Conservation (phyloP, 257 asterid species). For the Nemophila menziesii region DNA sequence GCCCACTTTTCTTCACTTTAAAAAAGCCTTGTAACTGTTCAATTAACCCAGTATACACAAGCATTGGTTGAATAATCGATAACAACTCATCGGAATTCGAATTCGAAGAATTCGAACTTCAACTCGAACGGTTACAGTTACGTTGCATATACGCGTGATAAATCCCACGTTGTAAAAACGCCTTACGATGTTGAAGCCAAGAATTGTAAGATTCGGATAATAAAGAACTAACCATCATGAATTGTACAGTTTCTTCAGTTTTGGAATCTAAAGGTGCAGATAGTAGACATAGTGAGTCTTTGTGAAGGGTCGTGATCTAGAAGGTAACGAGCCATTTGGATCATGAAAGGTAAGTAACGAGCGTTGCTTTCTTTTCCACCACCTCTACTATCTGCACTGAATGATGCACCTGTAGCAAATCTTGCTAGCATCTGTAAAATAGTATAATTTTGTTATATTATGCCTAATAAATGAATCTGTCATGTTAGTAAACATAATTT, state of each 20-base stretch:
- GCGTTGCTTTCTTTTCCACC: slow-evolving; percentile 97
- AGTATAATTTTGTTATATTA: too few species aligned
- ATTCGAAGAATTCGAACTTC: slow-evolving; percentile 30
- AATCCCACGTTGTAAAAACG: slow-evolving; percentile 83
- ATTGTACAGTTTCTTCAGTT: slow-evolving; percentile 93
- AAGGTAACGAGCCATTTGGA: slow-evolving; percentile 92
- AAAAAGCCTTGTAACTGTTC: slow-evolving; percentile 84
- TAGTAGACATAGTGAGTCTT: slow-evolving; percentile 45
- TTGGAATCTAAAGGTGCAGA: slow-evolving; percentile 50
- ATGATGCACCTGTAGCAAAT: slow-evolving; percentile 92
- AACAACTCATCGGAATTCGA: slow-evolving; percentile 56
- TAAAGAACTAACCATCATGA: slow-evolving; percentile 96
- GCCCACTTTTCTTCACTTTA: slow-evolving; percentile 41
- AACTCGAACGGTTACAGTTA: slow-evolving; percentile 42
- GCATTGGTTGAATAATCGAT: slow-evolving; percentile 75
- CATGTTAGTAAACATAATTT: too few species aligned
- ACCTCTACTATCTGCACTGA: slow-evolving; percentile 78
- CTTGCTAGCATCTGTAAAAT: slow-evolving; percentile 94
- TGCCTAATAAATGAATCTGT: too few species aligned
- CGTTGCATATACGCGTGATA: slow-evolving; percentile 88
- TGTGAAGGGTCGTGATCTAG: slow-evolving; percentile 79
- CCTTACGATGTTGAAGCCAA: slow-evolving; percentile 74
- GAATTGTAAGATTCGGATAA: slow-evolving; percentile 83
- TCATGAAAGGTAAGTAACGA: slow-evolving; percentile 73
- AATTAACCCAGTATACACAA: slow-evolving; percentile 80